Evolutionary conservation across 495 filamentous ascomycete species (phyloP), one percentile per base, ranked within the genome.

Genomic region (Trichoderma erinaceum): DNA sequence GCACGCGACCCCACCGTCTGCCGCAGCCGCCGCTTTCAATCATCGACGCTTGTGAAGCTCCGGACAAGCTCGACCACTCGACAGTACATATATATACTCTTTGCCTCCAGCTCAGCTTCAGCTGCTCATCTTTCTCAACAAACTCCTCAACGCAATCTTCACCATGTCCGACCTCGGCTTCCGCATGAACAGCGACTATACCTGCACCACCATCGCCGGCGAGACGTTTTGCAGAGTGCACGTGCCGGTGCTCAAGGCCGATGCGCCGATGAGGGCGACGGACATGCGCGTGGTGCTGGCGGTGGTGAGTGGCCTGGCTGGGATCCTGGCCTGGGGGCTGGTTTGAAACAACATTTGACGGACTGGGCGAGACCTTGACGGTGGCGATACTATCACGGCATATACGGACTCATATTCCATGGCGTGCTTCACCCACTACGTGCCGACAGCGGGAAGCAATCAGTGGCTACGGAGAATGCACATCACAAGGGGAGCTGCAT

Each of bases 221-320:
- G 70, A 76, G 35, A 72, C 74, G 41, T 75, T 78, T 65, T 83
- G 81, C 69, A 80, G 81, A 1, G 78, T 75, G 75, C 80, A 81
- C 68, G 73, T 77, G 66, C 80, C 78, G 4, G 76, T 84, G 23
- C 61, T 82, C 12, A 73, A 79, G 58, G 74, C 73, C 4, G 21
- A 66, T 43, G 65, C 11, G 25, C 56, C 65, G 27, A 44, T 21
- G 65, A 52, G 11, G 41, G 18, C 4, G 27, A 32, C 44, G 8
- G 44, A 50, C 43, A 43, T 48, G 5, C 27, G 65, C 43, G 44
- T 66, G 5, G 44, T 66, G 41, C 27, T 66, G 43, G 65, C 41
- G 3, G 41, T 46, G 41, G 41, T 66, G 43, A 46, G 27, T 23
- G 21, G 65, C 50, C 21, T 48, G 41, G 44, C 65, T 16, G 65